Base-by-base conservation (phyloP, 2,329 filamentous ascomycete genomes). In the Beauveria medogensis region DNA sequence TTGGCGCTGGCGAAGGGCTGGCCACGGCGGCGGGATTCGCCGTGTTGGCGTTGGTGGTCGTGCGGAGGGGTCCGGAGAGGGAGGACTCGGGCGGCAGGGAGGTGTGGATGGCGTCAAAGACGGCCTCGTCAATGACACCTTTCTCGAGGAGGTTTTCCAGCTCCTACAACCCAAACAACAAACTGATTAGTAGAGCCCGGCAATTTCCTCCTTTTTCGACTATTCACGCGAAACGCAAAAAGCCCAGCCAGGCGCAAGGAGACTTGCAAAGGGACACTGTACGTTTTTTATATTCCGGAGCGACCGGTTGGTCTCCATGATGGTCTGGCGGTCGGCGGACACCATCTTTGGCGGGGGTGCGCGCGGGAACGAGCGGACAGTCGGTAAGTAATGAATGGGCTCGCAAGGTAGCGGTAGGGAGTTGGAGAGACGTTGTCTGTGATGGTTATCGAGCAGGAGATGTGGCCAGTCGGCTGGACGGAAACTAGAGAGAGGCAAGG, bases 141-240 rank as follows among this genome's bases (percentile, higher is more conserved):
- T 89, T 85, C 73, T 96, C 92, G 67, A 91, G 84, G 63, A 97
- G 89, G 67, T 87, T 89, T 75, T 96, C 92, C 63, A 97, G 89
- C 78, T 97, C 92, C 92, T 96, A 67, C 12, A 47, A 24, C 4
- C 12, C 34, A 14, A 37, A 37, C 10, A 8, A 22, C 28, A 26
- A 20, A 30, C 12, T 37, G 18, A 47, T 62, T 54, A 62, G 60
- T 28, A 48, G 4, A 26, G 34, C 16, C 30, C 30, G 3, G 2
- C 30, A 7, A 30, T 20, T 0, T 14, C 8, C 18, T 43, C 16
- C 14, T 6, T 28, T 10, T 16, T 22, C 10, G 1, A 12, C 12
- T 37, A 3, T 6, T 50, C 18, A 26, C 1, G 18, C 26, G 12
- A 50, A 18, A 7, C 24, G 16, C 18, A 2, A 37, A 37, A 37